phyloP scores from a whole-genome alignment of 176 grass and related monocot species.

The Carex scoparia region DNA sequence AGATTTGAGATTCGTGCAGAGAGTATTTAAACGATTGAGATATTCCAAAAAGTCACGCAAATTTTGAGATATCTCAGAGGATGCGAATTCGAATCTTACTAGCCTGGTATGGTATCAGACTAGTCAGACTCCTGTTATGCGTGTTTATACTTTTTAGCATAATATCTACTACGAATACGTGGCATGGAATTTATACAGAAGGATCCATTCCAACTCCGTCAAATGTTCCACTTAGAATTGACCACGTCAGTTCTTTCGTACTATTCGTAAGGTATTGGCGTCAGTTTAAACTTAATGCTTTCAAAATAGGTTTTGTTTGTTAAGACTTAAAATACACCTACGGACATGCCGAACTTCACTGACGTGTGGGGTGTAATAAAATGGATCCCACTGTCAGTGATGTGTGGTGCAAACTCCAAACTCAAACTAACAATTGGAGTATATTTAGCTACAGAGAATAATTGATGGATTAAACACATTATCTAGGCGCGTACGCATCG shows the following conservation, averaged over 20 bases:
- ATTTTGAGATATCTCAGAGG: no score
- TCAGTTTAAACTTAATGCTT: not conserved
- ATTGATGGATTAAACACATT: not conserved
- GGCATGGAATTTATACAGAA: not conserved
- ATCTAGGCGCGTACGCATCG: slow-evolving; percentile 21
- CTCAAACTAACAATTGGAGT: not conserved
- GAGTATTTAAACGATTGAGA: no score
- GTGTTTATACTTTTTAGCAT: not conserved
- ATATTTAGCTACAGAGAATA: not conserved
- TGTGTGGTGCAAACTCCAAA: not conserved
- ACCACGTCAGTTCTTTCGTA: not conserved
- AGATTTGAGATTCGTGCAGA: no score
- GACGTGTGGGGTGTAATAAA: not conserved
- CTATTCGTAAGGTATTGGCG: not conserved
- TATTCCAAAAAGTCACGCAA: no score
- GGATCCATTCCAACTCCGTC: not conserved
- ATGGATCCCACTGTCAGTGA: not conserved
- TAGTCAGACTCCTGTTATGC: not conserved
- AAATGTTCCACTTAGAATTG: not conserved
- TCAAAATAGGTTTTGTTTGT: not conserved
- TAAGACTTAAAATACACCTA: not conserved
- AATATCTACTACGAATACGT: not conserved
- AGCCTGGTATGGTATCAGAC: not conserved
- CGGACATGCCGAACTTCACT: not conserved
- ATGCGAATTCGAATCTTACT: not conserved